Evolutionary conservation across 2,329 filamentous ascomycete species (phyloP).

Genomic region (Phyllachora maydis): DNA sequence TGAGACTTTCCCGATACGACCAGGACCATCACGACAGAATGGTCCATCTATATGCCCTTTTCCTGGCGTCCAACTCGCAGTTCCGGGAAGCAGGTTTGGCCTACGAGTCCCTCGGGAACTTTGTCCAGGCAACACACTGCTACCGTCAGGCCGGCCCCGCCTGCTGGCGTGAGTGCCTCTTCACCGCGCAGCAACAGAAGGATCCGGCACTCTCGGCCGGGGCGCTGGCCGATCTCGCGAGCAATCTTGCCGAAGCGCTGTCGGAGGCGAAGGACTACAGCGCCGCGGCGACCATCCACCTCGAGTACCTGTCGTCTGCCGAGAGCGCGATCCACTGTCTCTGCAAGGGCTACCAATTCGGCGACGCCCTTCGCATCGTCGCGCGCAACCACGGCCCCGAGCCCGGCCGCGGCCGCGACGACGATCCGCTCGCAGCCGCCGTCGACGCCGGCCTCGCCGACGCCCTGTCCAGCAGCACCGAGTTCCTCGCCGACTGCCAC

Average conservation of each 20-base stretch:
- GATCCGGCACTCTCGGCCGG: slow-evolving; percentile 34
- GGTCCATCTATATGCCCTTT: slow-evolving; percentile 58
- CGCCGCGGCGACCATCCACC: slow-evolving; percentile 58
- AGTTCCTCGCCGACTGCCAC: slow-evolving; percentile 86
- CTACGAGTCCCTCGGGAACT: slow-evolving; percentile 69
- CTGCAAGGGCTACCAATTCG: slow-evolving; percentile 74
- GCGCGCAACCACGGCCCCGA: slow-evolving; percentile 35
- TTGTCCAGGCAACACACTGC: slow-evolving; percentile 53
- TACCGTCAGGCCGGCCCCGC: slow-evolving; percentile 60
- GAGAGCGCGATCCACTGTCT: slow-evolving; percentile 52
- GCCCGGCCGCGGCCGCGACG: no score
- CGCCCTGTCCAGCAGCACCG: slow-evolving; percentile 61
- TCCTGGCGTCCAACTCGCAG: slow-evolving; percentile 53
- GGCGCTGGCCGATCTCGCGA: slow-evolving; percentile 48
- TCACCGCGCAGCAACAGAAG: slow-evolving; percentile 51
- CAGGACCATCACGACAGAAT: slow-evolving; percentile 41
- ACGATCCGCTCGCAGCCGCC: slow-evolving; percentile 44
- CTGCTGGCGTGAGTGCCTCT: slow-evolving; percentile 82
- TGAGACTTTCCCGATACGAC: slow-evolving; percentile 73
- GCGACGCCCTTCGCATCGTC: slow-evolving; percentile 68
- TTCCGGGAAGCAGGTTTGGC: slow-evolving; percentile 78
- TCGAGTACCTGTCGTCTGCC: slow-evolving; percentile 61
- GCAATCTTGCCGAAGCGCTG: slow-evolving; percentile 54
- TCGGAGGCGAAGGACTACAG: slow-evolving; percentile 70
- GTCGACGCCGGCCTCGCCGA: slow-evolving; percentile 69